Base-by-base conservation (phyloP, 192 early-diverging fungal species). In the Geranomyces variabilis region DNA sequence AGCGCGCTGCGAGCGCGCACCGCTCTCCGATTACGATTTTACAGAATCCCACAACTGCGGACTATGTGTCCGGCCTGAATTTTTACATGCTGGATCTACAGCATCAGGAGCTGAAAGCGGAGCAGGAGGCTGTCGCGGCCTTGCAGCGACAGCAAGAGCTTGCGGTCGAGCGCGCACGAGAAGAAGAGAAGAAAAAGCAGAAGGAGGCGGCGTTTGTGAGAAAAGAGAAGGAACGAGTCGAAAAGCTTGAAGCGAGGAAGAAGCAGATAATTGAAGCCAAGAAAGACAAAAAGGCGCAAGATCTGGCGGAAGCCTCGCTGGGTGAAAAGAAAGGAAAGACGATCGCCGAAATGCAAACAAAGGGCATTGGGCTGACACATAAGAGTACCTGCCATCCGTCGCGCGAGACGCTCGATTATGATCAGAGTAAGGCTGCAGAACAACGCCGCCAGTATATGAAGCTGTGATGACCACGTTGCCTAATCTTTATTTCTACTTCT, bases 301-400 rank as follows among this genome's bases (percentile, higher is more conserved):
- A 15, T 44, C 22, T 74, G 51, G 34, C 29, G 65, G 29, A 45
- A 59, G 57, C 57, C 69, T 36, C 24, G 7, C 4, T 15, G 19
- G 61, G 7, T 7, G 30, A 33, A 17, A 33, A 60, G 58, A 60
- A 60, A 29, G 28, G 17, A 33, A 33, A 29, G 58, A 61, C 67
- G 46, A 36, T 67, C 34, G 53, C 44, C 45, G 70, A 67, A 15
- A 66, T 76, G 71, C 44, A 61, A 22, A 76, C 74, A 29, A 51
- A 73, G 43, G 77, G 77, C 12, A 63, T 79, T 30, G 84, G 84
- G 19, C 46, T 55, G 29, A 85, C 84, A 22, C 84, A 85, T 71
- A n/a, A 43, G 44, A 78, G 76, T 63, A 58, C 68, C 9, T 85
- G 84, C 61, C 84, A 85, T 63, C 73, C 69, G 14, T 85, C 84